These are phyloP conservation scores for Scleroderma bovista DNA, from an alignment of 768 basidiomycete genomes.

Conservation along the genomic window DNA sequence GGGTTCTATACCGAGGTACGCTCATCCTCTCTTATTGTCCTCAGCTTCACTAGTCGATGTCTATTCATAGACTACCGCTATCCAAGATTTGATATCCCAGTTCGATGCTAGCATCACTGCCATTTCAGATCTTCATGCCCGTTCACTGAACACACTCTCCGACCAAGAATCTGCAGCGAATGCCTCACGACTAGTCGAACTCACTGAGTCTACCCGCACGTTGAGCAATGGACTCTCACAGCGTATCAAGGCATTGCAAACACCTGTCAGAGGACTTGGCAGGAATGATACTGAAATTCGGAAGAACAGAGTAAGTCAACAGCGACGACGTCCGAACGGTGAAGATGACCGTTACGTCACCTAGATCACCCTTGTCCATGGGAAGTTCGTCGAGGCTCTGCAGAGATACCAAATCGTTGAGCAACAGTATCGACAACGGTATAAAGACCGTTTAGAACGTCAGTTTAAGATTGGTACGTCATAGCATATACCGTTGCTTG, in stretches of 20 bases:
- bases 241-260: constrained; percentile 53
- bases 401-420: constrained; percentile 77
- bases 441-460: constrained; percentile 63
- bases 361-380: constrained; percentile 56
- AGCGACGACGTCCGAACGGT: neutral
- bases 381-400: constrained; percentile 69
- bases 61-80: constrained; percentile 37
- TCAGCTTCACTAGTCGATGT: neutral
- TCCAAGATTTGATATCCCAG: constrained; percentile 40
- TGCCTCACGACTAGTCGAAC: constrained; percentile 46
- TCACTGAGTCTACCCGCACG: constrained; percentile 54
- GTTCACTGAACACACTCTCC: constrained; percentile 45
- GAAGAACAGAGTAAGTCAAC: constrained; percentile 27
- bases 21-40: neutral
- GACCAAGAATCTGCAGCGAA: constrained; percentile 39
- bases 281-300: constrained; percentile 43
- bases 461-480: constrained; percentile 70
- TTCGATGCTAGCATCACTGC: constrained; percentile 43
- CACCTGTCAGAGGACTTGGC: constrained; percentile 26
- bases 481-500: neutral
- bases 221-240: constrained; percentile 53
- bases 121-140: constrained; percentile 45
- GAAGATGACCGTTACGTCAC: neutral
- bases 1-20: constrained; percentile 30
- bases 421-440: constrained; percentile 58